Evolutionary conservation across 129 eudicot genomes (phyloP).

Genomic region (Lactuca saligna): DNA sequence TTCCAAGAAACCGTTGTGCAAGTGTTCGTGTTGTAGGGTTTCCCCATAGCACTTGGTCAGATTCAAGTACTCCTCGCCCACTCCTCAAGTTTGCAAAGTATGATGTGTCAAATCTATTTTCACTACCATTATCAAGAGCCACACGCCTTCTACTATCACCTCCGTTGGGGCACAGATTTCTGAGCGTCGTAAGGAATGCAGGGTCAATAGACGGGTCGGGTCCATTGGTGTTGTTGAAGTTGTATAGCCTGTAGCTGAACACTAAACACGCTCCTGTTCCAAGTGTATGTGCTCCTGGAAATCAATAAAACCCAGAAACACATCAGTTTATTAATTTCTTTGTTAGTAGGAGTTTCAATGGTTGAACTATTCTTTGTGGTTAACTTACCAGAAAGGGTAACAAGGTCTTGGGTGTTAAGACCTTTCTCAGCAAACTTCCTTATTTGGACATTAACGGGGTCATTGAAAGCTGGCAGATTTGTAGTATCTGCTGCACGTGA

Average conservation of each 20-base stretch:
- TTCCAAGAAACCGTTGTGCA: conserved; percentile 55
- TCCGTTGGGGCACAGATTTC: conserved; percentile 47
- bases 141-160: conserved; percentile 43
- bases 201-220: conserved; percentile 55
- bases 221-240: conserved; percentile 43
- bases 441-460: conserved; percentile 37
- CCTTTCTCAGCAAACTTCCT: conserved; percentile 44
- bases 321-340: not conserved
- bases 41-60: conserved; percentile 55
- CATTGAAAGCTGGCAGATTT: conserved; percentile 48
- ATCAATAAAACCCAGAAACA: not conserved
- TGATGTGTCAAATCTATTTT: conserved; percentile 40
- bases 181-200: conserved; percentile 46
- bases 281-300: conserved; percentile 68
- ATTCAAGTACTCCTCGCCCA: conserved; percentile 61
- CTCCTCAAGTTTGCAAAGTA: conserved; percentile 48
- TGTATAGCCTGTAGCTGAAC: conserved; percentile 65
- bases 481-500: conserved; percentile 52
- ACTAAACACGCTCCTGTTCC: conserved; percentile 66
- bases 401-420: conserved; percentile 60
- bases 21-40: conserved; percentile 45
- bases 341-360: not conserved
- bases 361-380: not conserved
- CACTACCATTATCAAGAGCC: conserved; percentile 52
- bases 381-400: conserved; percentile 62